Evolutionary conservation across 2,329 filamentous ascomycete genomes (phyloP).

Genomic region (Hypoxylon sp.): DNA sequence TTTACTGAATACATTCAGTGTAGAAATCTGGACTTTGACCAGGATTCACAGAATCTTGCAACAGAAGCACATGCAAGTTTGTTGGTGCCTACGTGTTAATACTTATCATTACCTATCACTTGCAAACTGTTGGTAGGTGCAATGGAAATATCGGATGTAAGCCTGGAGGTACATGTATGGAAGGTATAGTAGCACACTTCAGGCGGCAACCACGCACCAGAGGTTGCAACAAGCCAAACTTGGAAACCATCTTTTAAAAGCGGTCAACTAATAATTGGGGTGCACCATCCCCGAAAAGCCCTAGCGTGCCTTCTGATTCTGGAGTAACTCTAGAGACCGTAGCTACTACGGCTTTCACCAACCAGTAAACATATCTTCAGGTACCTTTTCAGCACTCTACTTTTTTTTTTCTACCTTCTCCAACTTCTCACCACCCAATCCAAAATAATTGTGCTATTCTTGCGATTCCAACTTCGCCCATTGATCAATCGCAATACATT

Average conservation of each 20-base stretch:
- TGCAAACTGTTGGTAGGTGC: constrained; percentile 9
- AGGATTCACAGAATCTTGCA: not conserved
- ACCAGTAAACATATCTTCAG: constrained; percentile 49
- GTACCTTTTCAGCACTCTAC: constrained; percentile 42
- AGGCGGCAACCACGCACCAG: constrained; percentile 22
- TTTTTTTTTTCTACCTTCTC: constrained; percentile 35
- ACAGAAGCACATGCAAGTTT: not conserved
- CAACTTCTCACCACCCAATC: constrained; percentile 35
- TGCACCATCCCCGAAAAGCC: constrained; percentile 28
- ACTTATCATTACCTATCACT: not conserved
- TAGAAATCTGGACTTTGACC: not conserved
- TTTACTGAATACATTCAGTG: not conserved
- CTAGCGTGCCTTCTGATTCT: constrained; percentile 33
- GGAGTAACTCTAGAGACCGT: constrained; percentile 44
- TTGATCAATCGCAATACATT: constrained; percentile 38
- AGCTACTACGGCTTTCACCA: constrained; percentile 45
- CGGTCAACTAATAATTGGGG: constrained; percentile 34
- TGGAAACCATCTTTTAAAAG: constrained; percentile 1
- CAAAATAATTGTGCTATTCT: constrained; percentile 47
- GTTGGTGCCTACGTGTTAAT: not conserved
- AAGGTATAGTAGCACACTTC: constrained; percentile 8
- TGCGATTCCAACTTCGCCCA: constrained; percentile 32
- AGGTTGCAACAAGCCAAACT: constrained; percentile 18
- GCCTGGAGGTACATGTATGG: not conserved
- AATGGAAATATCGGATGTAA: not conserved